phyloP scores from a whole-genome alignment of 495 filamentous ascomycete genomes.

The Podospora comata region DNA sequence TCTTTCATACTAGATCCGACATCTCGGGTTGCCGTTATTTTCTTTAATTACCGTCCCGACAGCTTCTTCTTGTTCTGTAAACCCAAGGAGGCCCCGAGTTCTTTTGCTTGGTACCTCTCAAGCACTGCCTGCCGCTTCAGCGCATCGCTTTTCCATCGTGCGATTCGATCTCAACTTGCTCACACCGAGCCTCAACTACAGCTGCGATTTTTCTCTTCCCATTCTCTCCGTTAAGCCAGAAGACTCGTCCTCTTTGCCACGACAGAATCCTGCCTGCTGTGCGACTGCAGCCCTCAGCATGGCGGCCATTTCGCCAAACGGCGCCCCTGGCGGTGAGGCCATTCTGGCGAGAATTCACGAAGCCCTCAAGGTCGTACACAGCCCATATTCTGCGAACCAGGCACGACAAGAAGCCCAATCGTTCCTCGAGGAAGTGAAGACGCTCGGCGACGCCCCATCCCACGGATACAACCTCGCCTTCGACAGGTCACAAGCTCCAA shows the following conservation, averaged over 20 bases:
- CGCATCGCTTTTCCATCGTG: conserved; percentile 2
- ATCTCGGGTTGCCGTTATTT: background rate
- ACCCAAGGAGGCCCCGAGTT: background rate
- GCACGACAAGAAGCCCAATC: conserved; percentile 76
- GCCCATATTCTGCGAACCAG: conserved; percentile 74
- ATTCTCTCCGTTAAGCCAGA: background rate
- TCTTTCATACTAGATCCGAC: background rate
- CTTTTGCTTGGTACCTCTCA: background rate
- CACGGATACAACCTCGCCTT: conserved; percentile 83
- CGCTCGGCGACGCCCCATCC: conserved; percentile 68
- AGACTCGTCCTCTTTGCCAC: background rate
- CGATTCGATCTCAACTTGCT: conserved; percentile 2
- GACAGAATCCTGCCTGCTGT: background rate
- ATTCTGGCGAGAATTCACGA: conserved; percentile 62
- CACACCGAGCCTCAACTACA: background rate
- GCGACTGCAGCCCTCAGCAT: background rate
- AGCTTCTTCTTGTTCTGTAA: background rate
- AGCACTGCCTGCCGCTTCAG: background rate
- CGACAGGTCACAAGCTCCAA: conserved; percentile 64
- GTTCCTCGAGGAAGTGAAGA: conserved; percentile 82
- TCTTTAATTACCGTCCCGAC: background rate
- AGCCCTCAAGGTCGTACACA: conserved; percentile 83
- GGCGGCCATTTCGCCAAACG: conserved; percentile 26
- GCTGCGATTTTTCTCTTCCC: background rate
- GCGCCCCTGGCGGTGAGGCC: conserved; percentile 27